Conservation (phyloP, 495 filamentous ascomycete genomes). For the Aspergillus baeticus region DNA sequence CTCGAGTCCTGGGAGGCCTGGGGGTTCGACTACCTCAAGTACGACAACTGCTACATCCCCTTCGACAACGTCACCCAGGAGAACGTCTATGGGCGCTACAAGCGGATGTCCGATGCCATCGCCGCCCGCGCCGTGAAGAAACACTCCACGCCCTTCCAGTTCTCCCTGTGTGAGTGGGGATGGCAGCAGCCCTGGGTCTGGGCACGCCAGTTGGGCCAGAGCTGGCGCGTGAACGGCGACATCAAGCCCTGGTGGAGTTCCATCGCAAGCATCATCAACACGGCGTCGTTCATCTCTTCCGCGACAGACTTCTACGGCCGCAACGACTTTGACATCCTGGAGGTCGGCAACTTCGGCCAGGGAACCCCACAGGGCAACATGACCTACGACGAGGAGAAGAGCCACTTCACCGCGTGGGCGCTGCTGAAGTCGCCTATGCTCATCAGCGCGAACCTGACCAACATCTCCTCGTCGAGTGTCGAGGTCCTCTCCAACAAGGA, state of each 20-base stretch:
- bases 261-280: not conserved
- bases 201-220: not conserved
- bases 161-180: conserved; percentile 2
- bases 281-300: not conserved
- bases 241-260: not conserved
- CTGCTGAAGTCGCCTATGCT: conserved; percentile 1
- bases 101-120: conserved; percentile 2
- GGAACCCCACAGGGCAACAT: not conserved
- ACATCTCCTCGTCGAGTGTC: not conserved
- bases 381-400: not conserved
- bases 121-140: not conserved
- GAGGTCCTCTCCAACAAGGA: not conserved
- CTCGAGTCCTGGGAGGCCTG: conserved; percentile 1
- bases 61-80: conserved; percentile 1
- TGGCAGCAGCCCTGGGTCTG: conserved; percentile 1
- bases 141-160: not conserved
- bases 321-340: not conserved
- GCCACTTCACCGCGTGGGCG: conserved; percentile 3
- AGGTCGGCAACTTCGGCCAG: not conserved
- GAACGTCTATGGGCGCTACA: conserved; percentile 5
- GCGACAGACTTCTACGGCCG: not conserved
- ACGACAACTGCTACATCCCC: conserved; percentile 8
- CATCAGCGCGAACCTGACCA: not conserved
- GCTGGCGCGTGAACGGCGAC: not conserved
- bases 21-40: conserved; percentile 1